Percentiles rank a stretch among this genome's conserved stretches.
Evolutionary conservation across 23 red algal species (phyloP).

Genomic region (Chondrus crispus): DNA sequence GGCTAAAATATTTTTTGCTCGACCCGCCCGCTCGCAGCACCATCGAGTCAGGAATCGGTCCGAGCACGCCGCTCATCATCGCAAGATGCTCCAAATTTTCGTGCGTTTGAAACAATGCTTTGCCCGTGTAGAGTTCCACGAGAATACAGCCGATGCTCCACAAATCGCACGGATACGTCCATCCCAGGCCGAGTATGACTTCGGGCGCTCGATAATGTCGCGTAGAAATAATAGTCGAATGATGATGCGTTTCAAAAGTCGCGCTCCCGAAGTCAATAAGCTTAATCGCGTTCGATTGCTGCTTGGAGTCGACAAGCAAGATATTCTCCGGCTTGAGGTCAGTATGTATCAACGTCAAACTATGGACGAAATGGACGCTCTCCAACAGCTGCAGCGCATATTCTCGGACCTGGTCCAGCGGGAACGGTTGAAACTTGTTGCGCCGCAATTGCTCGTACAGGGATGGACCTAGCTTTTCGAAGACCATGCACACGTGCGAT

Average conservation of each 20-base stretch:
- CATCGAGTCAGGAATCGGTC: constrained; percentile 77
- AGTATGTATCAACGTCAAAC: constrained; percentile 80
- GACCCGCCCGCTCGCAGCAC: constrained; percentile 47
- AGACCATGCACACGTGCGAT: constrained; percentile 91
- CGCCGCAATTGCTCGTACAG: constrained; percentile 88
- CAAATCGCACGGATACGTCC: constrained; percentile 80
- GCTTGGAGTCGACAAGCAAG: constrained; percentile 32
- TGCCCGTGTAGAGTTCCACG: constrained; percentile 85
- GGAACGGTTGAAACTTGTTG: constrained; percentile 78
- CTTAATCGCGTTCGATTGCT: constrained; percentile 63
- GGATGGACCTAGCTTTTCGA: constrained; percentile 81
- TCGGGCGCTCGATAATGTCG: constrained; percentile 94
- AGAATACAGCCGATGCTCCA: constrained; percentile 98
- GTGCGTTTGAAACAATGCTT: constrained; percentile 87
- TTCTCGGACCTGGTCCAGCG: constrained; percentile 63
- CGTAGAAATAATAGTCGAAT: constrained; percentile 77
- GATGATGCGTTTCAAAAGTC: constrained; percentile 75
- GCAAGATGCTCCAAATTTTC: constrained; percentile 83
- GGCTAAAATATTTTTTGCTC: constrained; percentile 55
- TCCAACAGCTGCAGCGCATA: constrained; percentile 84
- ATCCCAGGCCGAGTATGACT: constrained; percentile 92
- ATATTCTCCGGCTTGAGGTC: constrained; percentile 99
- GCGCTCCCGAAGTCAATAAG: constrained; percentile 98
- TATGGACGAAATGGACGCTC: constrained; percentile 82
- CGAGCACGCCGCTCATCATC: constrained; percentile 83